A percentile compares a stretch with the other conserved stretches of the same genome.
phyloP scores from a whole-genome alignment of 2,329 filamentous ascomycete species.

The Ramichloridium luteum region DNA sequence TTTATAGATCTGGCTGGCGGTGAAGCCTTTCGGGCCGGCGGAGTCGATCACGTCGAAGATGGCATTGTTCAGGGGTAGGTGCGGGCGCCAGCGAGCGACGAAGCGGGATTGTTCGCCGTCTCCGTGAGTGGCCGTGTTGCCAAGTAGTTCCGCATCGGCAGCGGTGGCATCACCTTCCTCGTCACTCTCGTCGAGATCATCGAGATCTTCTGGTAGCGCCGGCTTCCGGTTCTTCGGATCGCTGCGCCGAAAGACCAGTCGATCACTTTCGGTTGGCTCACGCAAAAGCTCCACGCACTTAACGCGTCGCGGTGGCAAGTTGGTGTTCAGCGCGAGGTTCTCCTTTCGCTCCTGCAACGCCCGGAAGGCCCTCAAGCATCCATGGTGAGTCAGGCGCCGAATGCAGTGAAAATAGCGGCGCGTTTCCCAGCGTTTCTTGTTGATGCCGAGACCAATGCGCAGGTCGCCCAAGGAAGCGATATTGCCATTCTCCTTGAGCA shows the following conservation, averaged over 20 bases:
- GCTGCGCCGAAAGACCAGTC: slow-evolving; percentile 11
- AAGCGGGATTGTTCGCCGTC: slow-evolving; percentile 12
- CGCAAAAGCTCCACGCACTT: slow-evolving; percentile 29
- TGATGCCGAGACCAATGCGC: slow-evolving; percentile 32
- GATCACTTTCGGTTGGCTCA: slow-evolving; percentile 24
- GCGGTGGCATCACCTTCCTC: slow-evolving; percentile 5
- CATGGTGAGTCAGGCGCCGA: slow-evolving; percentile 28
- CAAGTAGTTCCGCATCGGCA: slow-evolving; percentile 1
- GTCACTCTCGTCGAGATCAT: slow-evolving; percentile 18
- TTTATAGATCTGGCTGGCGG: slow-evolving; percentile 31
- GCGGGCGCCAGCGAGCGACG: slow-evolving; percentile 41
- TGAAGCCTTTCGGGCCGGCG: slow-evolving; percentile 38
- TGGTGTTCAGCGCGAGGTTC: background rate
- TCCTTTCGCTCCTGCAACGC: background rate
- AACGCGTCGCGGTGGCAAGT: background rate
- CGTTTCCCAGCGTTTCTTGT: slow-evolving; percentile 26
- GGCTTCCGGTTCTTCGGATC: slow-evolving; percentile 3
- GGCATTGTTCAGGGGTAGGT: slow-evolving; percentile 39
- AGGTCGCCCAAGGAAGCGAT: slow-evolving; percentile 43
- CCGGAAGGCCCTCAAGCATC: slow-evolving; percentile 27
- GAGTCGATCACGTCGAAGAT: slow-evolving; percentile 38
- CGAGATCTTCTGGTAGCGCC: slow-evolving; percentile 9
- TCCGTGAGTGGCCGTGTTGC: background rate
- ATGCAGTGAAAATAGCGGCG: slow-evolving; percentile 29
- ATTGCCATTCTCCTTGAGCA: slow-evolving; percentile 36